These are phyloP conservation scores for Aquilaria malaccensis DNA, from an alignment of 345 rosid species.

Conservation along the genomic window DNA sequence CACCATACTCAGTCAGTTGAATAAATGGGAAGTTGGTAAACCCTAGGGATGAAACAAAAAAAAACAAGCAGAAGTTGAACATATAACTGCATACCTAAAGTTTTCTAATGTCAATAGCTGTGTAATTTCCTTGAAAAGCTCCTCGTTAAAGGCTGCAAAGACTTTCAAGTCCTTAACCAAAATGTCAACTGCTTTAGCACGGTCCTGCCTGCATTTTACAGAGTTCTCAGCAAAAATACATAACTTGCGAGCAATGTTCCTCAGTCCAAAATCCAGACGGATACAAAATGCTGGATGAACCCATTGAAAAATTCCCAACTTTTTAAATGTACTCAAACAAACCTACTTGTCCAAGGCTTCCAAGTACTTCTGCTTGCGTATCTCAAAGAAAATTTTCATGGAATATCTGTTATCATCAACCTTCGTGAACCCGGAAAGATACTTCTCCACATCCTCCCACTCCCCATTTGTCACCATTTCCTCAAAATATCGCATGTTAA, in stretches of 20 bases:
- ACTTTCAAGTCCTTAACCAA: conserved; percentile 86
- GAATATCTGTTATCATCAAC: conserved; percentile 82
- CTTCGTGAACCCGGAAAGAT: conserved; percentile 72
- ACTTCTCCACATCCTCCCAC: conserved; percentile 90
- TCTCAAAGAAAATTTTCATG: conserved; percentile 90
- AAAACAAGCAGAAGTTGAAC: background rate
- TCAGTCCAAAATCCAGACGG: background rate
- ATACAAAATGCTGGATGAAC: too few relatives aligned
- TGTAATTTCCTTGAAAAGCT: conserved; percentile 80
- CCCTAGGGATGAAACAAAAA: background rate
- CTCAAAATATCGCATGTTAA: conserved; percentile 79
- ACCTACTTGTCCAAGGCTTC: conserved; percentile 87
- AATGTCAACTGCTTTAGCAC: conserved; percentile 72
- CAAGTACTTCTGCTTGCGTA: conserved; percentile 86
- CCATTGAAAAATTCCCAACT: background rate
- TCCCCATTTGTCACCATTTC: conserved; percentile 86
- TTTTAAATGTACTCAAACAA: conserved; percentile 2
- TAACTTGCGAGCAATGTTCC: background rate
- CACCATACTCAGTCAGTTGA: conserved; percentile 5
- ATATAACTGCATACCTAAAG: conserved; percentile 48
- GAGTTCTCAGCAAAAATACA: too few relatives aligned
- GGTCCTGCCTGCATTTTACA: conserved; percentile 51
- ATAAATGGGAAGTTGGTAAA: background rate
- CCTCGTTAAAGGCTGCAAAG: conserved; percentile 73
- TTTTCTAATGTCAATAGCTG: conserved; percentile 73